These are phyloP conservation scores for Ceratobasidium sp. DNA, from an alignment of 1,284 basidiomycete genomes.

Conservation along the genomic window DNA sequence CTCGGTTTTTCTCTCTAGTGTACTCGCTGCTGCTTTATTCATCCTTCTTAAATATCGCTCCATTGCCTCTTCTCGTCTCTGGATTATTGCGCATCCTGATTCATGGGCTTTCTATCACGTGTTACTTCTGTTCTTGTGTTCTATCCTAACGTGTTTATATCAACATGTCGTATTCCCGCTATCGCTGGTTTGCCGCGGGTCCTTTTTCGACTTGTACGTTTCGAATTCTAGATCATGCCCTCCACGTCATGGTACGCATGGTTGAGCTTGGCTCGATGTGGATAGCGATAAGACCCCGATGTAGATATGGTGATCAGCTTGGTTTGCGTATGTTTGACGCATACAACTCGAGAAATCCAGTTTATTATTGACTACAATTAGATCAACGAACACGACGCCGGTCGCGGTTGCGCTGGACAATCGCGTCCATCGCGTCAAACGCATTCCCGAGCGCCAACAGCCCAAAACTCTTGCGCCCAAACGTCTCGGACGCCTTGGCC, in stretches of 20 bases:
- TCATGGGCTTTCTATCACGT: conserved; percentile 34
- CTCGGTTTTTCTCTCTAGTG: conserved; percentile 20
- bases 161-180: conserved; percentile 25
- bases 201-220: not conserved
- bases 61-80: conserved; percentile 26
- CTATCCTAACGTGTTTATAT: conserved; percentile 34
- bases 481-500: conserved; percentile 55
- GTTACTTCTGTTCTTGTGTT: conserved; percentile 35
- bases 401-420: conserved; percentile 13
- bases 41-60: conserved; percentile 9
- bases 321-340: not conserved
- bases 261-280: no score
- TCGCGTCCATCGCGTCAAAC: conserved; percentile 35
- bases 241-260: no score
- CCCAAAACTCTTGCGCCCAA: conserved; percentile 72
- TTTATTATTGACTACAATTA: not conserved
- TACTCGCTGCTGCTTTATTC: conserved; percentile 31
- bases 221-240: not conserved
- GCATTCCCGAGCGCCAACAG: conserved; percentile 59
- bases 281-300: no score
- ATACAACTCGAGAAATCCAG: not conserved
- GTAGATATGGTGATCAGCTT: no score
- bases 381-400: not conserved
- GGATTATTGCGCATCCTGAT: conserved; percentile 31
- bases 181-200: not conserved